Evolutionary conservation across 2,329 filamentous ascomycete species (phyloP), one percentile per base, ranked within the genome.

Genomic region (Penicillium palitans): DNA sequence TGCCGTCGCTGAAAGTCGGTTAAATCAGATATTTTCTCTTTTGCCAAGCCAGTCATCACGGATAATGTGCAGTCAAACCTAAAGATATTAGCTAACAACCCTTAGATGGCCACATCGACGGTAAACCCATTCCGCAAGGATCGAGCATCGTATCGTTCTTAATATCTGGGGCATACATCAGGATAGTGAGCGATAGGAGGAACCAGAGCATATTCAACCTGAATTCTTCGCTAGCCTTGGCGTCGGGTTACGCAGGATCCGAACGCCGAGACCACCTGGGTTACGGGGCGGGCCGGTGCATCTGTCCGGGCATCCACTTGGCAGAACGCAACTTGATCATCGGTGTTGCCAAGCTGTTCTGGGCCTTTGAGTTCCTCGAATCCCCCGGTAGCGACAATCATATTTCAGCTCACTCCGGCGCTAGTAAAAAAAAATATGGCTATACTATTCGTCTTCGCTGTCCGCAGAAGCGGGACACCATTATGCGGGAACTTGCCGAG

Each of bases 131-230:
- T n/a, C 52, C 52, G 19, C 33, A n/a, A 40, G 24, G 52, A 24
- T 35, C 45, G 4, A 47, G 52, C 13, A 48, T 33, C 10, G 33
- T 31, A 48, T 33, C 10, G 33, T 31, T n/a, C 29, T 49, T 6
- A 55, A 55, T 25, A 33, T 24, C 6, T 54, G 29, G 24, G 52
- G 42, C 1, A 55, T 55, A 35, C 44, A 55, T 27, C 52, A 55
- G 13, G 44, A 33, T 13, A 48, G 19, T 35, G 19, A 35, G 4
- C 29, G 19, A 33, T 48, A 19, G 45, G 13, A 48, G 13, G 45
- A 48, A 24, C 45, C 45, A 6, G 29, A 48, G 13, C 29, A 47
- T 33, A 17, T 24, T 15, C 29, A 47, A 8, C 45, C 45, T 17
- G 29, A 47, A 24, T 13, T 8, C 8, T 47, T 33, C 19, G 45